phyloP scores from a whole-genome alignment of 2,329 filamentous ascomycete genomes.

The Plectosphaerella sp. region DNA sequence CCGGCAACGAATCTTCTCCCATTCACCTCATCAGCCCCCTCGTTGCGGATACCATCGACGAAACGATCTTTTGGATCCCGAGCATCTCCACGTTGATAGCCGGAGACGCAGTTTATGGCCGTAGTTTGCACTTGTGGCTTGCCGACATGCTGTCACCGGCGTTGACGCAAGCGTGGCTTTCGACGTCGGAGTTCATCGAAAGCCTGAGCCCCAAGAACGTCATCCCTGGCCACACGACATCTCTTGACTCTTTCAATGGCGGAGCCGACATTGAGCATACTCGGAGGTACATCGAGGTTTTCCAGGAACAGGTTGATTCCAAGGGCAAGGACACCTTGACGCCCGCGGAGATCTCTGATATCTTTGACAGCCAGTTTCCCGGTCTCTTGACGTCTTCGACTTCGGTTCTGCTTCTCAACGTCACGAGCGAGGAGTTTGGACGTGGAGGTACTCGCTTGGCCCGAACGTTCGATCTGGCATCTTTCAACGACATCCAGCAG shows the following conservation, averaged over 20 bases:
- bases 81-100: conserved; percentile 5
- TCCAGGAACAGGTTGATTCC: conserved; percentile 6
- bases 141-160: conserved; percentile 6
- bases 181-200: conserved; percentile 4
- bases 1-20: conserved; percentile 3
- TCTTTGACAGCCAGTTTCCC: conserved; percentile 3
- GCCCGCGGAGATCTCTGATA: conserved; percentile 1
- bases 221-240: conserved; percentile 5
- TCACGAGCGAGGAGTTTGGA: conserved; percentile 7
- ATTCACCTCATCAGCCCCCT: conserved; percentile 4
- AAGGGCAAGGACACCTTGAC: conserved; percentile 4
- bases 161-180: conserved; percentile 6
- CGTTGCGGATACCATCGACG: conserved; percentile 6
- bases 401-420: background rate
- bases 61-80: conserved; percentile 7
- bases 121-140: conserved; percentile 7
- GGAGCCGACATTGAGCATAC: conserved; percentile 2
- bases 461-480: conserved; percentile 4
- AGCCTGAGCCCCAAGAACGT: background rate
- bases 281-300: conserved; percentile 4
- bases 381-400: background rate
- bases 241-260: background rate
- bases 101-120: conserved; percentile 6
- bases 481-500: background rate
- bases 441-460: background rate